phyloP scores from a whole-genome alignment of 2,329 filamentous ascomycete genomes.

The Pseudocercospora pini-densiflorae region DNA sequence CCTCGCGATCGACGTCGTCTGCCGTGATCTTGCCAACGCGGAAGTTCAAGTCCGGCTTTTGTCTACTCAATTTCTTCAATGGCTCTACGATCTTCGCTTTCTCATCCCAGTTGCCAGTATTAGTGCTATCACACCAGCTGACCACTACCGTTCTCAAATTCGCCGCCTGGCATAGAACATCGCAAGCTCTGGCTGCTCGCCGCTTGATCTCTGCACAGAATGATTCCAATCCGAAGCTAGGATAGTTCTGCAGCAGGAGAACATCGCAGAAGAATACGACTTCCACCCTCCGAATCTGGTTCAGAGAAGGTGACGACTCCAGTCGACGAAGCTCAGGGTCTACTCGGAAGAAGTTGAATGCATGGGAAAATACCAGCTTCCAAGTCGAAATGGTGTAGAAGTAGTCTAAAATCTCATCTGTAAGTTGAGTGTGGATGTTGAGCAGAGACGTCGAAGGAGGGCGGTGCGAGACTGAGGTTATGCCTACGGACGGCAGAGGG shows the following conservation, averaged over 20 bases:
- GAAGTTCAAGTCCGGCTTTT: constrained; percentile 27
- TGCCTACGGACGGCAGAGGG: constrained; percentile 39
- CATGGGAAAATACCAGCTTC: constrained; percentile 42
- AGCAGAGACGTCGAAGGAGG: constrained; percentile 35
- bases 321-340: constrained; percentile 39
- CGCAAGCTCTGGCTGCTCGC: constrained; percentile 35
- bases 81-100: constrained; percentile 37
- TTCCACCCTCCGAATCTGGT: constrained; percentile 37
- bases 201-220: constrained; percentile 39
- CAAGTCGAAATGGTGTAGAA: constrained; percentile 40
- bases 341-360: constrained; percentile 44
- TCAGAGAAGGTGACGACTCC: constrained; percentile 28
- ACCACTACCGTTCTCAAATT: constrained; percentile 34
- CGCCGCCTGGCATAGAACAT: constrained; percentile 33
- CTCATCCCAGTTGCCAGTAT: constrained; percentile 32
- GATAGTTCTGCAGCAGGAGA: constrained; percentile 38
- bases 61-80: constrained; percentile 25
- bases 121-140: constrained; percentile 41
- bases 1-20: constrained; percentile 27
- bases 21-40: constrained; percentile 35
- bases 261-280: constrained; percentile 41
- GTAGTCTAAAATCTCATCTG: constrained; percentile 37
- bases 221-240: constrained; percentile 34
- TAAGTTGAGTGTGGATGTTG: constrained; percentile 34
- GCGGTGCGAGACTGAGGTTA: constrained; percentile 40